Conservation (phyloP, 495 filamentous ascomycete species). For the Pyrenula massariospora region DNA sequence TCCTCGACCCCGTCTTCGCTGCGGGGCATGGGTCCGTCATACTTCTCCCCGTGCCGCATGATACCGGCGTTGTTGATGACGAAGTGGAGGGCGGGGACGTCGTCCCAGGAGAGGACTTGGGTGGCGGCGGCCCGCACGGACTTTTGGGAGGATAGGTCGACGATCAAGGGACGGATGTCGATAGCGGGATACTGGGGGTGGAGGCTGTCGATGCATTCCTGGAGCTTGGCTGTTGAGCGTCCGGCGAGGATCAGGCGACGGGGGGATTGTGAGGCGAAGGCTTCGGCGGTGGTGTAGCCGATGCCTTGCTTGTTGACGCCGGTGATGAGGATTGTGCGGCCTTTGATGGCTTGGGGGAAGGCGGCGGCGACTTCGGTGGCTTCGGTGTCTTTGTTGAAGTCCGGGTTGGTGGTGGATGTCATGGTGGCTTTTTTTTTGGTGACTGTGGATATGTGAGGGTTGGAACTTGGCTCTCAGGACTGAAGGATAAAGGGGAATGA, state of each 20-base stretch:
- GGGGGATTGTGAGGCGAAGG: conserved; percentile 32
- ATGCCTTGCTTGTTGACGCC: conserved; percentile 28
- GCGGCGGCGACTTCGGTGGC: conserved; percentile 25
- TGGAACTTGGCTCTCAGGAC: background rate
- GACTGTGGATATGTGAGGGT: background rate
- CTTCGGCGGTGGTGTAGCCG: conserved; percentile 25
- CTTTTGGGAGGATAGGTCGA: conserved; percentile 32
- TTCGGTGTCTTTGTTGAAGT: conserved; percentile 26
- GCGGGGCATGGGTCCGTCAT: conserved; percentile 2
- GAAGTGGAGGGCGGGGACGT: conserved; percentile 26
- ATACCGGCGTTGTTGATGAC: conserved; percentile 32
- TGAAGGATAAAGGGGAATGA: background rate
- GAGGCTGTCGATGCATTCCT: conserved; percentile 22
- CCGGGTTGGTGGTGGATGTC: conserved; percentile 19
- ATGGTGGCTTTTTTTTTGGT: conserved; percentile 4
- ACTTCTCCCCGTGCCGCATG: conserved; percentile 11
- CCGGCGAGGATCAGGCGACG: conserved; percentile 27
- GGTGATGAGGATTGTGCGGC: conserved; percentile 29
- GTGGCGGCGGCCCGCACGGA: conserved; percentile 27
- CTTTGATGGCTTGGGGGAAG: conserved; percentile 20
- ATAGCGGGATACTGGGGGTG: conserved; percentile 22
- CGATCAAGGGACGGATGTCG: conserved; percentile 21
- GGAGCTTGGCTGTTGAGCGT: conserved; percentile 23
- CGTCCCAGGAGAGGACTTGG: conserved; percentile 23
- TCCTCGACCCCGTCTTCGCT: conserved; percentile 16